Percentiles rank a stretch among this genome's conserved stretches.
These are phyloP conservation scores for Neurospora cerealis DNA, from an alignment of 495 filamentous ascomycete genomes.

Conservation along the genomic window DNA sequence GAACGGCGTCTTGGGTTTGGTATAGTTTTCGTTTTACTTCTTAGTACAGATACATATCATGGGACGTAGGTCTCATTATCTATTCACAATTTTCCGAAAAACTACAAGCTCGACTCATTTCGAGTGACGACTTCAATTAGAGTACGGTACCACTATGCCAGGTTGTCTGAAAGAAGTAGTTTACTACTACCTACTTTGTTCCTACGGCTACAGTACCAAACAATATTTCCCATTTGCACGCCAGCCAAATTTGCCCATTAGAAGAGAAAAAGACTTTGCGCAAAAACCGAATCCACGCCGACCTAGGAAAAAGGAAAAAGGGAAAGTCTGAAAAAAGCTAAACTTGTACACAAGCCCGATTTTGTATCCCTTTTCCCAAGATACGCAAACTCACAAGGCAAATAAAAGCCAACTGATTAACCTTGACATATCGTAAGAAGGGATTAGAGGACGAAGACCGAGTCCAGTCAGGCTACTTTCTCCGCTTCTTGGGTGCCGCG, in stretches of 20 bases:
- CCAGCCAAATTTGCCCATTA: neutral
- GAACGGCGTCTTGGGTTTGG: neutral
- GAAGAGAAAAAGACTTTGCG: neutral
- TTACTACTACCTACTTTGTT: neutral
- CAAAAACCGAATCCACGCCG: neutral
- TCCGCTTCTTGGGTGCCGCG: conserved; percentile 24
- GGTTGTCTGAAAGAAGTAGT: neutral
- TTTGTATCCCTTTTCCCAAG: neutral
- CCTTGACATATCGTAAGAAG: neutral
- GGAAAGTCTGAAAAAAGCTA: neutral
- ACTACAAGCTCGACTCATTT: neutral
- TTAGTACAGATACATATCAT: neutral
- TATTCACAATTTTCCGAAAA: neutral
- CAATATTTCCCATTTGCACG: neutral
- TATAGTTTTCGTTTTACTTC: neutral
- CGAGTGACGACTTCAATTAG: neutral
- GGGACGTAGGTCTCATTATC: neutral
- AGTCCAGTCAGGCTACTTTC: conserved; percentile 15
- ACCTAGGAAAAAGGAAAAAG: neutral
- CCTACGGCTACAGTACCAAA: neutral
- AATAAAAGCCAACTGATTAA: neutral
- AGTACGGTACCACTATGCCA: neutral
- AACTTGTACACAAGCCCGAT: neutral
- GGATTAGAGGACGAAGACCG: neutral
- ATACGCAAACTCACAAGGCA: neutral